Evolutionary conservation across 352 stramenopile genomes (phyloP).

Genomic region (Globisporangium parvum): DNA sequence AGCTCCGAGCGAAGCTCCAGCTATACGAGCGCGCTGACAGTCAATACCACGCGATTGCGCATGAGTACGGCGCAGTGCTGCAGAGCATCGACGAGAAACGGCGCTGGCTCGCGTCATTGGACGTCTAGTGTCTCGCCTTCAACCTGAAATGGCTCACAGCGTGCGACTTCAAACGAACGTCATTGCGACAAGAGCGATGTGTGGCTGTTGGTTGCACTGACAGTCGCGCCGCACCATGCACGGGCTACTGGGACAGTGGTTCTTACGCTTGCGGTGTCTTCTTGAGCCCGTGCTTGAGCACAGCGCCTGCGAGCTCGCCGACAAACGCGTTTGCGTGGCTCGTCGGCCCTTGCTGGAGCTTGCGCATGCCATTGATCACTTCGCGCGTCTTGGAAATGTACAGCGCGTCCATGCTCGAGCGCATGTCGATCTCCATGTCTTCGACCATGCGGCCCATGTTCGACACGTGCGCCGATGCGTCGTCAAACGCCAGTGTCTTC

Average conservation of each 20-base stretch:
- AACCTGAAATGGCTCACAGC: neutral
- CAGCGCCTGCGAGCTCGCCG: slow-evolving; percentile 58
- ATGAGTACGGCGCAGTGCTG: slow-evolving; percentile 26
- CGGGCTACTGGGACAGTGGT: neutral
- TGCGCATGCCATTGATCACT: slow-evolving; percentile 91
- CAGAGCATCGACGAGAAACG: slow-evolving; percentile 33
- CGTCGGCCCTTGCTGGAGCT: slow-evolving; percentile 56
- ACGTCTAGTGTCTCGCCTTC: slow-evolving; percentile 18
- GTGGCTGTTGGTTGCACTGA: no score
- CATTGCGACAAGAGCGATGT: no score
- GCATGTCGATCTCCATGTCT: slow-evolving; percentile 95
- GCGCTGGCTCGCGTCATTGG: slow-evolving; percentile 32
- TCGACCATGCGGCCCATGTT: slow-evolving; percentile 96
- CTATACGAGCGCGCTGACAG: slow-evolving; percentile 25
- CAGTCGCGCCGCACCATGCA: no score
- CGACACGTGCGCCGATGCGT: slow-evolving; percentile 82
- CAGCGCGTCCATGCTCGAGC: slow-evolving; percentile 86
- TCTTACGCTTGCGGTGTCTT: slow-evolving; percentile 13
- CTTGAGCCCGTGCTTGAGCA: slow-evolving; percentile 73
- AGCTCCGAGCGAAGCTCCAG: slow-evolving; percentile 30
- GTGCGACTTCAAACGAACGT: no score
- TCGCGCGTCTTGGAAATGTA: slow-evolving; percentile 96
- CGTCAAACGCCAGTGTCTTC: slow-evolving; percentile 65
- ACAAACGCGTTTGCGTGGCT: slow-evolving; percentile 61
- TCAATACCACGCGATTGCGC: slow-evolving; percentile 31